Evolutionary conservation across 352 stramenopile genomes (phyloP).

Genomic region (Phytophthora crassamura): DNA sequence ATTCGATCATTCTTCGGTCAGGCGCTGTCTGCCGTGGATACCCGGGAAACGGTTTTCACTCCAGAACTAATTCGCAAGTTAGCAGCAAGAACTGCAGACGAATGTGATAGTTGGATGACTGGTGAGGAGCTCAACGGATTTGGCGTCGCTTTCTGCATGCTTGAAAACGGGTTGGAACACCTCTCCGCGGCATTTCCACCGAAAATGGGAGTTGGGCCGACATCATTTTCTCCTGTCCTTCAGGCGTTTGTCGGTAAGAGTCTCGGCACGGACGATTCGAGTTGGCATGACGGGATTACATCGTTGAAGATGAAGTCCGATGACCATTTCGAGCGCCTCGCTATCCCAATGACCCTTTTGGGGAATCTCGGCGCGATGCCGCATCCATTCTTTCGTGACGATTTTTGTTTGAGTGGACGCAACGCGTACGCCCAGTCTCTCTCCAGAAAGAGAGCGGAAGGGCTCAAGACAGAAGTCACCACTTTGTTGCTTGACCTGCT

Average conservation of each 20-base stretch:
- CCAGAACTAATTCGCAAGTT: constrained; percentile 51
- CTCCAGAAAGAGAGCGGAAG: constrained; percentile 30
- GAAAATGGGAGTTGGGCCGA: constrained; percentile 26
- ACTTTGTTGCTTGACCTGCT: constrained; percentile 49
- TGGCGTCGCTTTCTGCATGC: constrained; percentile 57
- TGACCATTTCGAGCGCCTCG: constrained; percentile 45
- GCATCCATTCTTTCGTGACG: constrained; percentile 18
- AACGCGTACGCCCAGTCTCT: constrained; percentile 38
- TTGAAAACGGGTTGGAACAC: constrained; percentile 37
- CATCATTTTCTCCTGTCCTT: constrained; percentile 29
- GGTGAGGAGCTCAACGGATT: constrained; percentile 57
- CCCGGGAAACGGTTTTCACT: constrained; percentile 25
- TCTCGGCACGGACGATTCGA: background rate
- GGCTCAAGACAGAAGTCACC: constrained; percentile 37
- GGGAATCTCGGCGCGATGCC: constrained; percentile 12
- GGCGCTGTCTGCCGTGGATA: constrained; percentile 7
- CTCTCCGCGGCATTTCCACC: constrained; percentile 35
- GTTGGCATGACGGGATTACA: constrained; percentile 26
- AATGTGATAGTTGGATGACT: constrained; percentile 25
- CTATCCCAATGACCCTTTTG: constrained; percentile 32
- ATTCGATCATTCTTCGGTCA: constrained; percentile 49
- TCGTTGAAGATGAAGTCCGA: constrained; percentile 27
- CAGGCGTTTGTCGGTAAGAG: constrained; percentile 17
- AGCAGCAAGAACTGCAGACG: constrained; percentile 29
- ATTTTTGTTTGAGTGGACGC: constrained; percentile 3